Percentiles rank a stretch among this genome's conserved stretches.
These are phyloP conservation scores for Sporothrix pseudoabietina DNA, from an alignment of 2,329 filamentous ascomycete species.

Conservation along the genomic window DNA sequence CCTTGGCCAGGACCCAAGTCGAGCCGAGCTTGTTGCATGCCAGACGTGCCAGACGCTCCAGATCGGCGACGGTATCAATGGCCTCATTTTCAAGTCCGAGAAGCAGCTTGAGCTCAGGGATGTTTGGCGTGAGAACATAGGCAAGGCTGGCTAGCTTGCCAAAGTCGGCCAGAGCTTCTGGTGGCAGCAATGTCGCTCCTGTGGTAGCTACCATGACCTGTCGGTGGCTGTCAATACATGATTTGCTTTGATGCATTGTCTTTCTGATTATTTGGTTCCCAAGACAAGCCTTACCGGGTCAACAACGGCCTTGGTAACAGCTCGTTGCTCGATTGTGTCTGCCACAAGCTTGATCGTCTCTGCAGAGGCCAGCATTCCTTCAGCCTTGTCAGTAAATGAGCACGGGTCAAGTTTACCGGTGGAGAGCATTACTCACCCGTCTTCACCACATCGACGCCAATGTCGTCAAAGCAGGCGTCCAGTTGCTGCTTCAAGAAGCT, in stretches of 20 bases:
- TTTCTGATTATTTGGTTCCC: too few relatives aligned
- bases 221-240: not conserved
- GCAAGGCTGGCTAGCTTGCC: slow-evolving; percentile 65
- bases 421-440: slow-evolving; percentile 62
- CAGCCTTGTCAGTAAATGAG: not conserved
- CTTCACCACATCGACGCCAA: slow-evolving; percentile 88
- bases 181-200: slow-evolving; percentile 68
- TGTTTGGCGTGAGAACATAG: slow-evolving; percentile 73
- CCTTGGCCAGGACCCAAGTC: slow-evolving; percentile 82
- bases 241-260: too few relatives aligned
- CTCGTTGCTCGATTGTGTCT: slow-evolving; percentile 60
- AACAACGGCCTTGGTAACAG: slow-evolving; percentile 63
- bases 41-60: slow-evolving; percentile 66
- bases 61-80: slow-evolving; percentile 62
- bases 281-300: slow-evolving; percentile 64
- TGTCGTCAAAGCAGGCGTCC: slow-evolving; percentile 78
- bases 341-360: slow-evolving; percentile 71
- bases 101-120: slow-evolving; percentile 71
- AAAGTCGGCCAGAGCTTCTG: slow-evolving; percentile 64
- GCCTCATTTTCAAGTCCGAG: slow-evolving; percentile 50
- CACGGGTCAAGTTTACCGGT: too few relatives aligned
- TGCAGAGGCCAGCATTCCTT: slow-evolving; percentile 80
- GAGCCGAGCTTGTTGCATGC: slow-evolving; percentile 69
- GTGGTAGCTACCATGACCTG: slow-evolving; percentile 91
- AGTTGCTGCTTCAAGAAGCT: slow-evolving; percentile 83